These are phyloP conservation scores for Apiotrichum domesticum DNA, from an alignment of 1,284 basidiomycete species.

Conservation along the genomic window DNA sequence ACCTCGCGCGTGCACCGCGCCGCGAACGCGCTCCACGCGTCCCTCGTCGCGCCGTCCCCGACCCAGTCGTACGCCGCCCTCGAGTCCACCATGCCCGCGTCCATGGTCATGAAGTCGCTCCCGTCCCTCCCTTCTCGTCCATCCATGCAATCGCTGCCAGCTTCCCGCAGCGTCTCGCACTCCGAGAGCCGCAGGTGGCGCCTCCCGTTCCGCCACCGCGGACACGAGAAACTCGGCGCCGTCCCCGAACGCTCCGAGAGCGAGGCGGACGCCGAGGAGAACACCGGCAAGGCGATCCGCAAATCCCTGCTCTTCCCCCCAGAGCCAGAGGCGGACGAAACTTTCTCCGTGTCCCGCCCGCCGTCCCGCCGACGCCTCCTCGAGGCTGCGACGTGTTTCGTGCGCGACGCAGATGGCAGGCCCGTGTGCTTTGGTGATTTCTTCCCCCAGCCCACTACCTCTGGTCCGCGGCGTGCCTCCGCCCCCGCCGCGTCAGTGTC, in stretches of 20 bases:
- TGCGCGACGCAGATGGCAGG: slow-evolving; percentile 37
- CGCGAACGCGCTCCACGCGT: neutral
- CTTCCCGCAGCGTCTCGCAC: too few species aligned
- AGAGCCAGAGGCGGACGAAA: slow-evolving; percentile 18
- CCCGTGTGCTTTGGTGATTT: slow-evolving; percentile 36
- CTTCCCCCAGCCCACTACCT: slow-evolving; percentile 17
- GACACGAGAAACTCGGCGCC: too few species aligned
- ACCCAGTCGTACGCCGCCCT: neutral
- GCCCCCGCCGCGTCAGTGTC: neutral
- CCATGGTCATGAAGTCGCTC: too few species aligned
- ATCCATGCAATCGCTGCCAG: too few species aligned
- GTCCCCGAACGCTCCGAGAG: too few species aligned
- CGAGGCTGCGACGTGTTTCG: slow-evolving; percentile 36
- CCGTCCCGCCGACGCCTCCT: slow-evolving; percentile 28
- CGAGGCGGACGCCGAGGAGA: neutral
- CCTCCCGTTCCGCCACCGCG: too few species aligned
- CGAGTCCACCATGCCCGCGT: too few species aligned
- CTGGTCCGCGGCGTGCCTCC: too few species aligned
- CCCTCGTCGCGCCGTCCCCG: neutral
- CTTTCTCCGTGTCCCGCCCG: slow-evolving; percentile 26
- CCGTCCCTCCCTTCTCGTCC: too few species aligned
- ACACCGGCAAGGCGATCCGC: neutral
- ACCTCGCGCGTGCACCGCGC: neutral
- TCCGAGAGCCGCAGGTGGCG: too few species aligned
- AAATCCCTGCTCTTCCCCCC: slow-evolving; percentile 2